Percentiles rank a stretch among this genome's conserved stretches.
phyloP scores from a whole-genome alignment of 2,329 filamentous ascomycete species.

The Sclerotinia subarctica region DNA sequence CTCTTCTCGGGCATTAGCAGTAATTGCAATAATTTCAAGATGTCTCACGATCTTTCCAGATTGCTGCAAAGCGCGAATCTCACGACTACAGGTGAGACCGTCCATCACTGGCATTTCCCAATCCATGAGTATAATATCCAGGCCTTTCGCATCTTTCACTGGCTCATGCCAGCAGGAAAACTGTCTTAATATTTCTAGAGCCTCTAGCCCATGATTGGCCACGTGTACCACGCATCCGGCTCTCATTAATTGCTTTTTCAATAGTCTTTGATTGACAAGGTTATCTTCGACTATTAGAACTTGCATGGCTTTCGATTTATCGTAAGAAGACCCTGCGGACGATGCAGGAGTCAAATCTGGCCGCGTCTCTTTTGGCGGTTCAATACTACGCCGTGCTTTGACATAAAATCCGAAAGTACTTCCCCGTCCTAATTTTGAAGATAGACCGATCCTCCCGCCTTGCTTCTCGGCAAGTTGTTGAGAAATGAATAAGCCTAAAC shows the following conservation, averaged over 20 bases:
- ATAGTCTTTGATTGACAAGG: slow-evolving; percentile 56
- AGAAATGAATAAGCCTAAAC: slow-evolving; percentile 75
- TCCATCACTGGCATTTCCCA: slow-evolving; percentile 75
- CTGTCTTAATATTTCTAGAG: slow-evolving; percentile 43
- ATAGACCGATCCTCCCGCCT: slow-evolving; percentile 69
- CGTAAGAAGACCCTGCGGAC: slow-evolving; percentile 34
- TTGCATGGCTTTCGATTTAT: slow-evolving; percentile 51
- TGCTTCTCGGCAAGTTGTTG: slow-evolving; percentile 74
- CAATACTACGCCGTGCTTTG: slow-evolving; percentile 45
- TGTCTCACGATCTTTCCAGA: slow-evolving; percentile 50
- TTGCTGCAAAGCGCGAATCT: slow-evolving; percentile 59
- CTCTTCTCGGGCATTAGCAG: slow-evolving; percentile 36
- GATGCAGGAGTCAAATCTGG: neutral
- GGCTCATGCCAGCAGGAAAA: slow-evolving; percentile 32
- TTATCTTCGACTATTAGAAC: slow-evolving; percentile 61
- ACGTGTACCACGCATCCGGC: slow-evolving; percentile 45
- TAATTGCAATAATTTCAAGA: slow-evolving; percentile 38
- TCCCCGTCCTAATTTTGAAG: slow-evolving; percentile 62
- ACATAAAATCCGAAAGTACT: slow-evolving; percentile 76
- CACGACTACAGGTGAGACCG: slow-evolving; percentile 62
- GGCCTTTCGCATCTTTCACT: slow-evolving; percentile 36
- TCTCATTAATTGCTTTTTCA: slow-evolving; percentile 48
- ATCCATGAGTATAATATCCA: slow-evolving; percentile 70
- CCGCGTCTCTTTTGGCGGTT: neutral
- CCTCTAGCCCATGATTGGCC: slow-evolving; percentile 57